Percentiles rank a stretch among this genome's conserved stretches.
Evolutionary conservation across 192 early-diverging fungal genomes (phyloP).

Genomic region (Podila epicladia): DNA sequence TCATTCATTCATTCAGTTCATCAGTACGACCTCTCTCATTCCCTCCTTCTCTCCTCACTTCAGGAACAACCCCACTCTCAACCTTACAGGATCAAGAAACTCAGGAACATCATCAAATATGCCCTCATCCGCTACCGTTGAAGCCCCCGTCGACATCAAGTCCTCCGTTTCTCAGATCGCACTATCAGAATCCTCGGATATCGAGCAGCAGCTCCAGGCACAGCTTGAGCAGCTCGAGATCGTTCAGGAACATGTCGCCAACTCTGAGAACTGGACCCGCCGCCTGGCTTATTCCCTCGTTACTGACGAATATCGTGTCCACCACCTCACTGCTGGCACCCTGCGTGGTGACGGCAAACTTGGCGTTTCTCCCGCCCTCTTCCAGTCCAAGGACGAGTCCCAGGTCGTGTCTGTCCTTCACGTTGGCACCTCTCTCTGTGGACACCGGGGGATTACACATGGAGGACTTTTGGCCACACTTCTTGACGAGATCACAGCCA

Average conservation of each 20-base stretch:
- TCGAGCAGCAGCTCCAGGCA: conserved; percentile 9
- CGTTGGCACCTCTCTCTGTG: conserved; percentile 74
- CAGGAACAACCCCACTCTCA: not conserved
- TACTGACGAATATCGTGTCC: conserved; percentile 20
- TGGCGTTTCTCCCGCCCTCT: conserved; percentile 60
- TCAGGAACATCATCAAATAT: not conserved
- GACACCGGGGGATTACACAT: conserved; percentile 83
- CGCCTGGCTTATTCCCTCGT: conserved; percentile 38
- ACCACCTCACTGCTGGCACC: conserved; percentile 58
- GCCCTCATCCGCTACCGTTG: not conserved
- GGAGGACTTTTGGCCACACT: conserved; percentile 80
- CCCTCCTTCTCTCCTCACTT: not conserved
- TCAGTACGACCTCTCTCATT: not conserved
- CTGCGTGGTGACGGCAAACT: conserved; percentile 65
- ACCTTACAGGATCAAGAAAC: not conserved
- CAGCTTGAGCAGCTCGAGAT: conserved; percentile 27
- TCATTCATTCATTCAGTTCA: not conserved
- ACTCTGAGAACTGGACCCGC: conserved; percentile 26
- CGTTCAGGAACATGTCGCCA: conserved; percentile 7
- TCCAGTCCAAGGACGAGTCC: conserved; percentile 57
- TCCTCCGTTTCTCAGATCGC: not conserved
- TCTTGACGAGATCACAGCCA: conserved; percentile 50
- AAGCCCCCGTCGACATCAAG: not conserved
- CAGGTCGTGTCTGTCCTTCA: conserved; percentile 63
- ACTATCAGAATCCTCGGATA: not conserved